phyloP scores from a whole-genome alignment of 306 rosid species.

The Abrus pulchellus region DNA sequence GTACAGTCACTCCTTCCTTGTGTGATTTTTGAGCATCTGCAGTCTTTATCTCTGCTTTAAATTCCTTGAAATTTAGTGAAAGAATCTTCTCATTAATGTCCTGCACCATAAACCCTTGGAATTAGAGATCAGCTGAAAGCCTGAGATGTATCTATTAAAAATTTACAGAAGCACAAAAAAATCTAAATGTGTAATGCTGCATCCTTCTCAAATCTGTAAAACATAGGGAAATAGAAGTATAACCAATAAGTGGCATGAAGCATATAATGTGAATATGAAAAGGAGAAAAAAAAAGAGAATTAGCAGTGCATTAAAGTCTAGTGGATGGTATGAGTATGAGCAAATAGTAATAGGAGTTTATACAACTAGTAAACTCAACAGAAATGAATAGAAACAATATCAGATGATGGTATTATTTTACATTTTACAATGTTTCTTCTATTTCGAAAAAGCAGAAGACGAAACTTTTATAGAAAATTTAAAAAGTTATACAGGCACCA shows the following conservation, averaged over 20 bases:
- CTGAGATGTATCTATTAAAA: neutral
- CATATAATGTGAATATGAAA: neutral
- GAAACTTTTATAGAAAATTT: neutral
- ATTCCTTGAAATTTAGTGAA: conserved; percentile 68
- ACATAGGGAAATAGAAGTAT: neutral
- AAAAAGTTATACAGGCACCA: neutral
- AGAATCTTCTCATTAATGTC: conserved; percentile 80
- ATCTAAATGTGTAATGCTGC: conserved; percentile 17
- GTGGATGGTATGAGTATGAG: conserved; percentile 8
- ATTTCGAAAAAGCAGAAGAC: neutral
- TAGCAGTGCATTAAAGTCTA: conserved; percentile 1
- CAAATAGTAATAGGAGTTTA: conserved; percentile 11
- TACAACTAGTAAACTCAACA: neutral
- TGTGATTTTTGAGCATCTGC: conserved; percentile 82
- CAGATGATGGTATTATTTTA: conserved; percentile 12
- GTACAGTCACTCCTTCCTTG: conserved; percentile 73
- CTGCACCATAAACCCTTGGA: conserved; percentile 53
- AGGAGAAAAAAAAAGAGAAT: neutral
- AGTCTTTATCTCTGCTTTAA: conserved; percentile 76
- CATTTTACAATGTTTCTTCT: conserved; percentile 11
- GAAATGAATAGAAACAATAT: conserved; percentile 31
- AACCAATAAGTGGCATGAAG: conserved; percentile 6
- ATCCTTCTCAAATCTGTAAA: conserved; percentile 24
- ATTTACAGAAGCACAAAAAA: conserved; percentile 31
- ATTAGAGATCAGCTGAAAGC: conserved; percentile 20